Evolutionary conservation across 2,329 filamentous ascomycete species (phyloP).

Genomic region (Fusarium irregulare): DNA sequence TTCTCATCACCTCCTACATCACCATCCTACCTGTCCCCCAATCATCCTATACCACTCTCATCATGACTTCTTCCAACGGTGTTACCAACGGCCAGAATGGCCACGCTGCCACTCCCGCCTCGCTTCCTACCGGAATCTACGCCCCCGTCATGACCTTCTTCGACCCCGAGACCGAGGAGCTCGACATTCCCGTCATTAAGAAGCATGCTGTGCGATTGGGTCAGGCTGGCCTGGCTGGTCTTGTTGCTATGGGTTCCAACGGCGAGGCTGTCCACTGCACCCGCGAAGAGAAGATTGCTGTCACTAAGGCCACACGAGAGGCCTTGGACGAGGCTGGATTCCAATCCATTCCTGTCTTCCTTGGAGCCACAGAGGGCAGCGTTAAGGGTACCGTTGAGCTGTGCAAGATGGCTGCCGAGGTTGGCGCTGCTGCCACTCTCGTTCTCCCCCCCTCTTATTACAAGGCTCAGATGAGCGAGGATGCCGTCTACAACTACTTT

Average conservation of each 20-base stretch:
- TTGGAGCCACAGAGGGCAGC: slow-evolving; percentile 84
- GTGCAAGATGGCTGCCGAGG: slow-evolving; percentile 72
- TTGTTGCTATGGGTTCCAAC: slow-evolving; percentile 91
- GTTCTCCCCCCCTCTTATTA: slow-evolving; percentile 88
- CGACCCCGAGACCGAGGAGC: slow-evolving; percentile 82
- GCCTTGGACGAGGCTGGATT: slow-evolving; percentile 86
- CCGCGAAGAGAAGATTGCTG: slow-evolving; percentile 77
- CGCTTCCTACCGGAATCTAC: slow-evolving; percentile 85
- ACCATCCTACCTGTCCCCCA: not conserved
- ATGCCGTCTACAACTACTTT: slow-evolving; percentile 79
- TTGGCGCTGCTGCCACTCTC: slow-evolving; percentile 83
- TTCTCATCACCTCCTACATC: not conserved
- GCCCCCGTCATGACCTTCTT: slow-evolving; percentile 94
- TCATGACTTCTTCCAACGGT: slow-evolving; percentile 45
- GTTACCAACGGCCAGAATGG: slow-evolving; percentile 41
- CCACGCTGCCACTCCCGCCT: slow-evolving; percentile 55
- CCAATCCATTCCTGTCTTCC: slow-evolving; percentile 79
- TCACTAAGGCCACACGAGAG: slow-evolving; percentile 82
- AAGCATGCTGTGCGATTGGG: slow-evolving; percentile 83
- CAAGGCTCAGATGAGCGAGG: slow-evolving; percentile 79
- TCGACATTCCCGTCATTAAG: slow-evolving; percentile 83
- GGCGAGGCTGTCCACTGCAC: slow-evolving; percentile 89
- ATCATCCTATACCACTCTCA: slow-evolving; percentile 10
- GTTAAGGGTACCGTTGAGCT: slow-evolving; percentile 84
- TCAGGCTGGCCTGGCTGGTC: slow-evolving; percentile 79